Evolutionary conservation across 179 eudicot genomes (phyloP).

Genomic region (Monotropa hypopitys): DNA sequence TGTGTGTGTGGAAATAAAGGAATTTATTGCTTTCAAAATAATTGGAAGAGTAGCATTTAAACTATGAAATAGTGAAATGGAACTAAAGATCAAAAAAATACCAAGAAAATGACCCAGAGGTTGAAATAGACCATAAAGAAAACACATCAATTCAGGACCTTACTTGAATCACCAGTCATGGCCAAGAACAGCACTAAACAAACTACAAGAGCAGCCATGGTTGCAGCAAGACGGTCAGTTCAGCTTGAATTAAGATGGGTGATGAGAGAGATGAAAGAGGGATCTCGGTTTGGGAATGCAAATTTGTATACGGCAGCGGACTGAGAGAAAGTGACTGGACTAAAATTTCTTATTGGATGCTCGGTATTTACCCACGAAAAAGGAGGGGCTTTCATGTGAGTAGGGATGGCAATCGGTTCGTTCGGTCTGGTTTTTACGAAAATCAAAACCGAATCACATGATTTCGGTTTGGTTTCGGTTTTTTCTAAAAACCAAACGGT

Average conservation of each 20-base stretch:
- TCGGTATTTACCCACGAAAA: no score
- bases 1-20: no score
- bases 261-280: background rate
- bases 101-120: background rate
- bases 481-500: no score
- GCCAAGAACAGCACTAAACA: constrained; percentile 40
- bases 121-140: background rate
- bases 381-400: background rate
- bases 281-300: background rate
- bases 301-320: background rate
- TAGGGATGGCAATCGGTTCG: no score
- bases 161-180: constrained; percentile 55
- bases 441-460: no score
- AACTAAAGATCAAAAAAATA: background rate
- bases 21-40: no score
- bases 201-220: constrained; percentile 42
- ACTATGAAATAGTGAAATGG: background rate
- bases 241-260: background rate
- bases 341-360: background rate
- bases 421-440: no score
- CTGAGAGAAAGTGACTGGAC: background rate
- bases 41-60: no score
- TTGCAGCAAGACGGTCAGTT: constrained; percentile 6
- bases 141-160: constrained; percentile 11
- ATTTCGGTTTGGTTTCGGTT: no score